These are phyloP conservation scores for Diphasiastrum complanatum DNA, from an alignment of 83 land plant species.

Conservation along the genomic window DNA sequence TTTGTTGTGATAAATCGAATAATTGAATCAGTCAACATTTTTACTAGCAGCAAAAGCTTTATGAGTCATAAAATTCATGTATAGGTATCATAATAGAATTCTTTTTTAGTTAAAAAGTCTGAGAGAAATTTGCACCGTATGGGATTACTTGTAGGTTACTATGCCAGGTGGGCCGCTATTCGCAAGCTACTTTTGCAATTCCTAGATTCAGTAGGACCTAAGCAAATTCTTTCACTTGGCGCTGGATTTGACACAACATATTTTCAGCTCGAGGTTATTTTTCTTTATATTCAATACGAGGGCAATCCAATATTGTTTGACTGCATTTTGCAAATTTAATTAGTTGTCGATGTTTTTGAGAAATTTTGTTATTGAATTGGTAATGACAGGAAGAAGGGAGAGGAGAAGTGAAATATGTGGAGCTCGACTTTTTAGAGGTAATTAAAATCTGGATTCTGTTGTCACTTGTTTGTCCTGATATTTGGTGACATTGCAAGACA, in stretches of 20 bases:
- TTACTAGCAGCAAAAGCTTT: no score
- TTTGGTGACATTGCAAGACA: background rate
- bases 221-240: constrained; percentile 87
- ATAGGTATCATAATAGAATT: background rate
- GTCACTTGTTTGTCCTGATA: background rate
- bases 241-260: constrained; percentile 94
- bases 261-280: constrained; percentile 71
- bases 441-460: background rate
- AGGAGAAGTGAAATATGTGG: constrained; percentile 64
- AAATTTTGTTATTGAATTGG: background rate
- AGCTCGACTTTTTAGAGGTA: constrained; percentile 92
- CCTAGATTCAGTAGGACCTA: constrained; percentile 38
- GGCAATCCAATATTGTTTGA: no score
- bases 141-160: constrained; percentile 50
- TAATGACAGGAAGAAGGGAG: constrained; percentile 61
- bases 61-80: no score
- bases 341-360: background rate
- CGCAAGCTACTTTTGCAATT: constrained; percentile 75
- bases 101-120: background rate
- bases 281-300: no score
- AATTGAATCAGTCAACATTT: no score
- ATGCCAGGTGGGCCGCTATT: constrained; percentile 91
- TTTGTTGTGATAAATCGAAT: no score
- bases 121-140: background rate
- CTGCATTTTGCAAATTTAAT: background rate